Evolutionary conservation across 495 filamentous ascomycete genomes (phyloP), one percentile per base, ranked within the genome.

Genomic region (Neurospora sp.): DNA sequence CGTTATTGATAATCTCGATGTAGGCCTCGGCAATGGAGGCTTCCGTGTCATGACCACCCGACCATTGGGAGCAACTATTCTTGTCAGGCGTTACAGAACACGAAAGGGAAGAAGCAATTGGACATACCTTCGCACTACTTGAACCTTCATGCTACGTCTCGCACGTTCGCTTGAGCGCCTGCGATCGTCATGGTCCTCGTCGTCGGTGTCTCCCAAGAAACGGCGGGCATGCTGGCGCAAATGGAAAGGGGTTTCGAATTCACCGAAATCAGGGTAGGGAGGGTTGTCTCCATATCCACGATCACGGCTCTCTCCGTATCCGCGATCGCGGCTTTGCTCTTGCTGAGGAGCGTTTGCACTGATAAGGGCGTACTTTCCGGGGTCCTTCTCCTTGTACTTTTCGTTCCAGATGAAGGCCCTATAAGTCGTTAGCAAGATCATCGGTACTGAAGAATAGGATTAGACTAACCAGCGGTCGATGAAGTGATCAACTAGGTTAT

Each of bases 21-120:
- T 98, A 98, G 0, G 95, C 94, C 78, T 97, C 93, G 23, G 89
- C 88, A 76, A 98, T 94, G 0, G 94, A 97, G 81, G 97, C 94
- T 83, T 96, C 90, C 0, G 89, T 86, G 6, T 84, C 82, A 40
- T 88, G 86, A 20, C 92, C 92, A 70, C 88, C 85, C 31, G 91
- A 93, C 92, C 92, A 94, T 76, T 92, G 88, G 20, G 88, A 87
- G 73, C 85, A 87, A 76, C 91, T 93, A 69, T 39, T 69, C 23
- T 2, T 16, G 48, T 71, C 41, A 74, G 20, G 2, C 16, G 27
- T 16, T 20, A 4, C n/a, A 66, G 11, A 44, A 38, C 37, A 54
- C n/a, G 2, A 8, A 14, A 16, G 54, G 27, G 4, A 16, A 37
- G 48, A 39, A n/a, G 70, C 18, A 23, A 71, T 66, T 7, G 3